Evolutionary conservation across 768 basidiomycete species (phyloP).

Genomic region (Boletus rubescentipes): DNA sequence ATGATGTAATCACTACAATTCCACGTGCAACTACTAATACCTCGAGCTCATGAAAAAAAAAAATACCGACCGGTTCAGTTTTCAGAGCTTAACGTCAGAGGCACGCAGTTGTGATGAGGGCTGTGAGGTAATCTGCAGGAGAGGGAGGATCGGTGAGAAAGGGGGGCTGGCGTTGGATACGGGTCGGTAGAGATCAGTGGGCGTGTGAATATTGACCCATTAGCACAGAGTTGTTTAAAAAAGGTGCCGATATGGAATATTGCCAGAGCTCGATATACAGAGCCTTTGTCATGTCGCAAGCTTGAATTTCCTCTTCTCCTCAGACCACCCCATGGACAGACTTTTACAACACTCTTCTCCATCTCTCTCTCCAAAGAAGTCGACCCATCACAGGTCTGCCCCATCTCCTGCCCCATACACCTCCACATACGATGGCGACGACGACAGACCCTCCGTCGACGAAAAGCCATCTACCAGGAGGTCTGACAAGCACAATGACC

Average conservation of each 20-base stretch:
- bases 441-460: conserved; percentile 21
- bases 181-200: conserved; percentile 8
- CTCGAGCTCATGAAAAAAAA: conserved; percentile 11
- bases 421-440: conserved; percentile 19
- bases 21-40: conserved; percentile 17
- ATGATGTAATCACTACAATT: conserved; percentile 28
- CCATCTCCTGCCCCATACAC: conserved; percentile 10
- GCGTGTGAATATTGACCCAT: conserved; percentile 32
- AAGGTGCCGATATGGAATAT: conserved; percentile 41
- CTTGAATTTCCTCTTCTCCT: conserved; percentile 34
- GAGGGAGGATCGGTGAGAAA: background rate
- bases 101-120: no score
- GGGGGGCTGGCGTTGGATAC: background rate
- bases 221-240: conserved; percentile 34
- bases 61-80: background rate
- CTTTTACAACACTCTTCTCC: conserved; percentile 12
- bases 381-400: conserved; percentile 6
- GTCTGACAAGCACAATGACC: conserved; percentile 26
- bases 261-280: conserved; percentile 39
- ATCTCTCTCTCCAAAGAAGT: conserved; percentile 12
- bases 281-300: conserved; percentile 39
- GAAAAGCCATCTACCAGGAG: conserved; percentile 26
- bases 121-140: no score
- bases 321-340: conserved; percentile 28
- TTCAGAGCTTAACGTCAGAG: background rate